These are phyloP conservation scores for Ceratonia siliqua DNA, from an alignment of 306 rosid species.

Conservation along the genomic window DNA sequence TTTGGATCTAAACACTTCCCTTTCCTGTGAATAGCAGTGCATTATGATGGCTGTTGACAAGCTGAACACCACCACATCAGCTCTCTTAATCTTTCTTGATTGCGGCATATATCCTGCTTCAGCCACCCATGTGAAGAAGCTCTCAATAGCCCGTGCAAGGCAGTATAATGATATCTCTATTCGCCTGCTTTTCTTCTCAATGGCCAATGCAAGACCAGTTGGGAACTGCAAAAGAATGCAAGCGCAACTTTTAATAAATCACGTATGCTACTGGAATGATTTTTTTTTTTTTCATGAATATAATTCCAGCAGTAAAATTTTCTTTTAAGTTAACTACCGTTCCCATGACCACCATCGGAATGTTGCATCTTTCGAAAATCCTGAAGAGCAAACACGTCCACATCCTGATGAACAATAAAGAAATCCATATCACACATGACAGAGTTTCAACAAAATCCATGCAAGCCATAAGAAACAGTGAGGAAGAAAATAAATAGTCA, in stretches of 20 bases:
- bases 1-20: slow-evolving; percentile 59
- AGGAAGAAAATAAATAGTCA: neutral
- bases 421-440: slow-evolving; percentile 9
- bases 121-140: slow-evolving; percentile 71
- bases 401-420: slow-evolving; percentile 58
- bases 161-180: slow-evolving; percentile 69
- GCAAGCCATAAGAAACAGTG: slow-evolving; percentile 6
- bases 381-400: slow-evolving; percentile 87
- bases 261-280: neutral
- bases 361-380: slow-evolving; percentile 67
- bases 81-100: slow-evolving; percentile 52
- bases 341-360: slow-evolving; percentile 86
- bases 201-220: slow-evolving; percentile 70
- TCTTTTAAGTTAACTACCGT: slow-evolving; percentile 53
- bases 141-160: slow-evolving; percentile 57
- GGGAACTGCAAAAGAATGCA: slow-evolving; percentile 63
- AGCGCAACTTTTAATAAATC: neutral
- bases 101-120: slow-evolving; percentile 49
- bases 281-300: neutral
- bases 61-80: slow-evolving; percentile 62
- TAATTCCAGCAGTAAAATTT: neutral
- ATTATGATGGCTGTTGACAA: slow-evolving; percentile 67
- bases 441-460: slow-evolving; percentile 20
- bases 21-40: slow-evolving; percentile 66
- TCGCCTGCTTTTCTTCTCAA: slow-evolving; percentile 78